Evolutionary conservation across 2,329 filamentous ascomycete species (phyloP).

Genomic region (Epichloe aotearoae): DNA sequence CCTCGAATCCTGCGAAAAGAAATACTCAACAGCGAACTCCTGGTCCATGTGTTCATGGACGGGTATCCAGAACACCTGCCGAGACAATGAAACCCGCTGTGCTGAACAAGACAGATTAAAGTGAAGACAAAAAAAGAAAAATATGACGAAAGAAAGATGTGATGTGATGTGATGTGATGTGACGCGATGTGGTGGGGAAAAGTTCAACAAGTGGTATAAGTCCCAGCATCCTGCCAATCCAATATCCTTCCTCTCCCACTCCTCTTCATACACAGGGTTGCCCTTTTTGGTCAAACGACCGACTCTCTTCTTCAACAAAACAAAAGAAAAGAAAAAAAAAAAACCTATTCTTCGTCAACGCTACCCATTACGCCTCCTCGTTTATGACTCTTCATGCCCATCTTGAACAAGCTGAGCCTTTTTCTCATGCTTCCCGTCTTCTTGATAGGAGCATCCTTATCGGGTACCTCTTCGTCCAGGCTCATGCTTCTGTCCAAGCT

Average conservation of each 20-base stretch:
- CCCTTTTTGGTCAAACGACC: too few species aligned
- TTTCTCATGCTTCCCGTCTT: constrained; percentile 59
- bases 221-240: neutral
- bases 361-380: constrained; percentile 37
- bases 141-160: neutral
- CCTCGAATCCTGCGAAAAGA: neutral
- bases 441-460: constrained; percentile 21
- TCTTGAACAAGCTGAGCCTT: constrained; percentile 63
- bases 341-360: constrained; percentile 38
- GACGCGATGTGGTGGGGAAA: neutral
- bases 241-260: neutral
- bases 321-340: neutral
- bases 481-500: constrained; percentile 16
- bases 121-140: neutral
- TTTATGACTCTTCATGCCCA: constrained; percentile 56
- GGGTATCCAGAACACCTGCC: neutral
- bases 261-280: neutral
- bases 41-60: neutral
- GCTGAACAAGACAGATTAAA: neutral
- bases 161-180: neutral
- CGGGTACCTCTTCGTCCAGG: constrained; percentile 12
- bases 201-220: neutral
- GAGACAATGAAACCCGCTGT: neutral
- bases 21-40: neutral
- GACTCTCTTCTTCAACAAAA: too few species aligned